Evolutionary conservation across 306 rosid genomes (phyloP), one percentile per base, ranked within the genome.

Genomic region (Medicago truncatula): DNA sequence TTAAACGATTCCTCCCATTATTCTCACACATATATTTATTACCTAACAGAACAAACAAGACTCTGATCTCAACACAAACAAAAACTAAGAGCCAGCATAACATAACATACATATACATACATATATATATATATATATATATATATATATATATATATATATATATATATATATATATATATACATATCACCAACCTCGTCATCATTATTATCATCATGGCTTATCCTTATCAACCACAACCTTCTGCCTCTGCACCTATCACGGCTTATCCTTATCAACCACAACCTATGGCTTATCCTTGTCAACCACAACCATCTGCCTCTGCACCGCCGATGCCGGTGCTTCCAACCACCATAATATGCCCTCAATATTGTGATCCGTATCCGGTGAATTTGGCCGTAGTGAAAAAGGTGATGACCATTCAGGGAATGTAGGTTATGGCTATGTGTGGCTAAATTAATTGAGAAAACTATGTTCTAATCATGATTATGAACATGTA

Each of bases 351-450:
- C 21, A 14, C 61, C 40, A 34, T 88, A 20, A 38, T 88, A 2
- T 74, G 85, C 18, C 79, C 83, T 41, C 86, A 83, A 39, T 88
- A 49, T 21, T 83, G 91, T 61, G 74, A 78, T 6, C 85, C 87
- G 3, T 57, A 86, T 43, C 81, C 80, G 0, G 71, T 85, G 2
- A 85, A 83, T 62, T 82, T 90, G 15, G 70, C 80, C 0, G 43
- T 90, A 2, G 87, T 84, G 11, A 73, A 70, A 53, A 85, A 90
- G 60, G 86, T 82, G 5, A 11, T 75, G 53, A 47, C 81, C 16
- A 4, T 86, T 21, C 23, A 21, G 23, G 23, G 2, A 21, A 21
- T 21, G 23, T 21, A 21, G 23, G 23, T 21, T 21, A 21, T 21
- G 23, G 23, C 23, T 21, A 21, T 21, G 23, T 21, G 23, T 21